Evolutionary conservation across 441 rosid genomes (phyloP).

Genomic region (Melastoma candidum): DNA sequence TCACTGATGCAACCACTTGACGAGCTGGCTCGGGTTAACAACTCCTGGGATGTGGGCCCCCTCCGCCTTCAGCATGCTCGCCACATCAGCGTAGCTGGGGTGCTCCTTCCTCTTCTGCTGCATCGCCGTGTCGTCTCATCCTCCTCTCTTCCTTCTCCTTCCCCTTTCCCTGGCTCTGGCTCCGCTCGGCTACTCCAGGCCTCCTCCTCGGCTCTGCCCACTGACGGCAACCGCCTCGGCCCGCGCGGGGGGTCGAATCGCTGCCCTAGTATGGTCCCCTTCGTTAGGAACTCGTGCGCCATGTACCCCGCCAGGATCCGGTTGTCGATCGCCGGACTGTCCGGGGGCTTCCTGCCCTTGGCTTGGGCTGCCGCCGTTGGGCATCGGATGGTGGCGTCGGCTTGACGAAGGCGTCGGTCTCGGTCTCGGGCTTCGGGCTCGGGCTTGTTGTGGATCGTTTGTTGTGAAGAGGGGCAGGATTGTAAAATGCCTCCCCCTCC

Average conservation of each 20-base stretch:
- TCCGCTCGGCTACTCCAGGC: slow-evolving; percentile 19
- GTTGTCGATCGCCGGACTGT: slow-evolving; percentile 6
- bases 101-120: not conserved
- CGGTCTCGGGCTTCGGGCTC: not conserved
- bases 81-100: slow-evolving; percentile 21
- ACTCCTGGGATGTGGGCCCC: slow-evolving; percentile 58
- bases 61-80: slow-evolving; percentile 41
- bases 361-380: not conserved
- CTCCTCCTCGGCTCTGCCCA: slow-evolving; percentile 6
- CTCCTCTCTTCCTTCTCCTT: not conserved
- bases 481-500: slow-evolving; percentile 7
- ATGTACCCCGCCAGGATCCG: slow-evolving; percentile 8
- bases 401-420: not conserved
- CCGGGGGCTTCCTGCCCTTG: slow-evolving; percentile 1
- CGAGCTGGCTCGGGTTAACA: slow-evolving; percentile 62
- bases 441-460: too few relatives aligned
- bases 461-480: too few relatives aligned
- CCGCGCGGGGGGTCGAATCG: slow-evolving; percentile 30
- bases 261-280: slow-evolving; percentile 55
- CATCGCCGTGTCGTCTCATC: too few relatives aligned
- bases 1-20: slow-evolving; percentile 42
- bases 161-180: not conserved
- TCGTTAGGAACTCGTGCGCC: slow-evolving; percentile 11
- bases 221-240: slow-evolving; percentile 21
- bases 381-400: not conserved